Evolutionary conservation across 257 asterid genomes (phyloP), one percentile per base, ranked within the genome.

Genomic region (Catharanthus roseus): DNA sequence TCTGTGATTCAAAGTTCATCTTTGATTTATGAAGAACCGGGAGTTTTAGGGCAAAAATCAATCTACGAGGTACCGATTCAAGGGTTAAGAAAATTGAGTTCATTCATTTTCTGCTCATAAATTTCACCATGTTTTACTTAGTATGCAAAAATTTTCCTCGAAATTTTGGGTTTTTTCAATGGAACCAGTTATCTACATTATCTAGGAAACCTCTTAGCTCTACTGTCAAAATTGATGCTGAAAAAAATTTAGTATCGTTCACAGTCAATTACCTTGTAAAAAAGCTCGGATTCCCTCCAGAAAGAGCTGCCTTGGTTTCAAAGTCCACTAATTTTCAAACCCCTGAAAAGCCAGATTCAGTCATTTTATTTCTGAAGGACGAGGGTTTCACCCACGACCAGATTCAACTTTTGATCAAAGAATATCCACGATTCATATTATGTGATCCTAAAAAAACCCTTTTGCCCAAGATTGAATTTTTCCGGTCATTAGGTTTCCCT

Each of bases 331-430:
- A 10, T 29, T 75, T 75, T 36, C 29, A 23, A 4, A 51, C 44
- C 28, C 33, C 77, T 1, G 34, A 53, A 28, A 75, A 61, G 51
- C 77, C 80, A 10, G 61, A 79, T 66, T 53, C 77, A 24, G 77
- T 75, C 23, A n/a, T 79, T 29, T 29, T 68, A 10, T 58, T 79
- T 26, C 41, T 75, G 8, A 26, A 67, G 23, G 42, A 42, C 12
- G 38, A 75, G 10, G 83, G 79, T 0, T 75, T 79, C 63, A 65
- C 26, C 26, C 50, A 53, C 24, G 10, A 68, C 6, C 79, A 79
- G 15, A 69, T 71, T 16, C 29, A 47, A 0, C 4, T 2, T 3
- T 2, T 79, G 38, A 71, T 71, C 36, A 57, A 28, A 31, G 23
- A 16, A 62, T 21, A 12, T 10, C 83, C 83, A 62, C 7, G 0